Base-by-base conservation (phyloP, 208 protist genomes). In the Blastocrithidia nonstop region DNA sequence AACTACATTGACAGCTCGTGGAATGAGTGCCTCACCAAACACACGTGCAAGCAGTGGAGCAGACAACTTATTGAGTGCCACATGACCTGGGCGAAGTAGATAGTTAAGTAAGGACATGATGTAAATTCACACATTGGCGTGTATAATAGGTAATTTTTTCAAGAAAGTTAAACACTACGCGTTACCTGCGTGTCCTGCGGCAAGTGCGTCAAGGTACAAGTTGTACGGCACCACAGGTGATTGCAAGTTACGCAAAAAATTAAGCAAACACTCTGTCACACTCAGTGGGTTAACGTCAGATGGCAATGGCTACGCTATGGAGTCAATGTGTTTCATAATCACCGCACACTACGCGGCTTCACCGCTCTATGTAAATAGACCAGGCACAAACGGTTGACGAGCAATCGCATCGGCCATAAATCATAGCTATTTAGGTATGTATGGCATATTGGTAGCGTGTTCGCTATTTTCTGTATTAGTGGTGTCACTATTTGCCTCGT, bases 381-480 rank as follows among this genome's bases (percentile, higher is more conserved):
- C 64, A 0, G 64, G 50, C 36, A 66, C 54, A 17, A 52, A 46
- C 13, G 75, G 66, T 36, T 71, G 57, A 24, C 59, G 50, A 16
- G 54, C 68, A 16, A 88, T 54, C 11, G 66, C 74, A 45, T 90
- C 69, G 37, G 61, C 66, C 15, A 90, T 40, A 43, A 66, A 70
- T 78, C 80, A 94, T 22, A 89, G 44, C 58, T 94, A 80, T 61
- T 94, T 94, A n/a, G 80, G 77, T 6, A 94, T 35, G 36, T 84
- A 65, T 20, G 78, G 76, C 19, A 61, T 53, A 55, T 6, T 35
- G 11, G 29, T 35, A 11, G 29, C 29, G 11, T 35, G 11, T 11
- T 35, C 29, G 29, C 29, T 35, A n/a, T 35, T n/a, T 35, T 35
- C 29, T 11, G 11, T 35, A n/a, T 35, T 35, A n/a, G 11, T 35